Conservation (phyloP, 2,329 filamentous ascomycete genomes). For the Exophiala alcalophila region DNA sequence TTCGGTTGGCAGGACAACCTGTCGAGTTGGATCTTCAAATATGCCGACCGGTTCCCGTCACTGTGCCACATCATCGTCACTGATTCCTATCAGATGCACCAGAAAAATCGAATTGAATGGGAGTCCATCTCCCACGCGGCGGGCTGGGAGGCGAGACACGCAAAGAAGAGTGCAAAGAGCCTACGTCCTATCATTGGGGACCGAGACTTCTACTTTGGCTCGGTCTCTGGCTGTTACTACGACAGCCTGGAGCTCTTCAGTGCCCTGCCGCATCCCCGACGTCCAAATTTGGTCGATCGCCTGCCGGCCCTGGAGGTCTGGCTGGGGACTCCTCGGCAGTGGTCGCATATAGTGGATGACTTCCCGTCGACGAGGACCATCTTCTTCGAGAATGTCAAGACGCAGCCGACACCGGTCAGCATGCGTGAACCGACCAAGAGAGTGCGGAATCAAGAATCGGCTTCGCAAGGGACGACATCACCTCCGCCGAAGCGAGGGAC, state of each 20-base stretch:
- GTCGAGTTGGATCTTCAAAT: conserved; percentile 35
- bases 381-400: conserved; percentile 27
- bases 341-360: conserved; percentile 31
- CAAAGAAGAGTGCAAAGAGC: conserved; percentile 30
- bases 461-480: conserved; percentile 9
- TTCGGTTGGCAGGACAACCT: conserved; percentile 37
- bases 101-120: conserved; percentile 28
- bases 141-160: conserved; percentile 34
- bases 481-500: conserved; percentile 21
- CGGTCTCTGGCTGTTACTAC: conserved; percentile 27
- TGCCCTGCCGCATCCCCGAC: conserved; percentile 8
- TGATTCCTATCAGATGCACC: conserved; percentile 34
- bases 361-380: conserved; percentile 31
- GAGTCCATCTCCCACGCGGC: conserved; percentile 25
- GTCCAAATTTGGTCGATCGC: conserved; percentile 11
- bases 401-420: background rate
- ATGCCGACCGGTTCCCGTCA: conserved; percentile 37
- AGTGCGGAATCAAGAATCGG: conserved; percentile 14
- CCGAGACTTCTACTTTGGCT: conserved; percentile 19
- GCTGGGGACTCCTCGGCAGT: conserved; percentile 25
- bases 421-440: conserved; percentile 18
- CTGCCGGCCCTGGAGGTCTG: conserved; percentile 28
- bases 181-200: conserved; percentile 37
- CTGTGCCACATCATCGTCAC: conserved; percentile 38
- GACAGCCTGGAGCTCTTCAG: conserved; percentile 19